Evolutionary conservation across 352 stramenopile genomes (phyloP), one percentile per base, ranked within the genome.

Genomic region (Globisporangium irregulare): DNA sequence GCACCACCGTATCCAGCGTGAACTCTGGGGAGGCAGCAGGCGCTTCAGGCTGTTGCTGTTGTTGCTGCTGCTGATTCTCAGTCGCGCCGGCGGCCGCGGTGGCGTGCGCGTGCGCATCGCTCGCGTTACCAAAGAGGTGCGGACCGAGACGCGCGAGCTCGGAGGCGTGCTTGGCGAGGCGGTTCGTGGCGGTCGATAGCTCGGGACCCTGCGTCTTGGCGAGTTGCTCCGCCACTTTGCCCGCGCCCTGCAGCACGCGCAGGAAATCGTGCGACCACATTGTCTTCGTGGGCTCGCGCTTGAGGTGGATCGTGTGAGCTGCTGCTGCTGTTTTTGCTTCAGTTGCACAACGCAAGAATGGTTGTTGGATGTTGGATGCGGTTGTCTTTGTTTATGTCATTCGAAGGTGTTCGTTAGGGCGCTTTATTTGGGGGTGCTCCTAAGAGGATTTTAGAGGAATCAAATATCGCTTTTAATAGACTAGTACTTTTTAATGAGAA

Each of bases 201-300:
- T 82, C 69, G 10, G 77, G 72, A 4, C 69, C 67, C 56, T 89
- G 79, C 20, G 76, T 63, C 57, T 75, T 77, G 8, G 73, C 67
- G 25, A 86, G 20, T 58, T 90, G 74, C 70, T 91, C 78, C 9
- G 78, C 82, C 15, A 92, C 84, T 67, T 91, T 91, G 56, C 73
- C 71, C 14, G 78, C 84, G 57, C 84, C 84, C 24, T 91, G 84
- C 54, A 93, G 73, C 72, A 93, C 84, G 25, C 82, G 82, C 46
- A 82, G 62, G 51, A 93, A 79, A 72, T 93, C 84, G 53, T 79
- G 78, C 62, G 81, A 82, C 84, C 84, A 93, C 84, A 93, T 92
- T 27, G 15, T n/a, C 14, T 48, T 20, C 14, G 15, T 32, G 27
- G 27, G 27, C 27, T 32, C 27, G 27, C 27, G 27, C 27, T 32